Evolutionary conservation across 352 stramenopile species (phyloP).

Genomic region (Blastocystis sp.): DNA sequence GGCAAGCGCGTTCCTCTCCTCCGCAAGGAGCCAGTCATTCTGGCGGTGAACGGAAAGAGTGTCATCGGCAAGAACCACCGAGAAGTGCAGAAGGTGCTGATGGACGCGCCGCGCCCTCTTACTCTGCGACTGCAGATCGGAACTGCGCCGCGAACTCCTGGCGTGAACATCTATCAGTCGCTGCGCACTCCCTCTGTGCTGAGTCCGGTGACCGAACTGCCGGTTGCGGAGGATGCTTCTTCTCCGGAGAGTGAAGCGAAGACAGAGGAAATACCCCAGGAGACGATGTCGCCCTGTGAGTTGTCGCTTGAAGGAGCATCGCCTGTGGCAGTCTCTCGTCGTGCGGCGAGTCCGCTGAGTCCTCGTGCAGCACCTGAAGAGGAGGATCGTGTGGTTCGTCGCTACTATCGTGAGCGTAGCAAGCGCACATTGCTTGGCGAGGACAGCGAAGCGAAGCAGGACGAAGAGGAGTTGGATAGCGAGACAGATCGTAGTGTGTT

Average conservation of each 20-base stretch:
- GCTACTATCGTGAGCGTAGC: constrained; percentile 39
- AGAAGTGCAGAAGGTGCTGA: background rate
- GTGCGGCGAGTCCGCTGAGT: background rate
- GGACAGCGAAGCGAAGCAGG: background rate
- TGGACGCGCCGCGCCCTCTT: background rate
- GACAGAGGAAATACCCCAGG: background rate
- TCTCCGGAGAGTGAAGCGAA: background rate
- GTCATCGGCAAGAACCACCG: background rate
- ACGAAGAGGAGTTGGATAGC: background rate
- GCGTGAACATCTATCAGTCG: background rate
- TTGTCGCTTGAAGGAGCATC: background rate
- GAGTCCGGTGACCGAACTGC: background rate
- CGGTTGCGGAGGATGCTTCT: background rate
- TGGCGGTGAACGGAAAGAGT: constrained; percentile 19
- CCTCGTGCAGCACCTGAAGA: background rate
- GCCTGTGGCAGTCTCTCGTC: background rate
- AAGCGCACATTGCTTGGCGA: background rate
- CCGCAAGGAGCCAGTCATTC: constrained; percentile 25
- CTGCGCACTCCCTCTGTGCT: background rate
- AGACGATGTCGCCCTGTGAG: background rate
- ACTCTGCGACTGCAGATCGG: constrained; percentile 40
- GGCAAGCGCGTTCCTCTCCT: constrained; percentile 16
- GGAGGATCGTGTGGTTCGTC: background rate
- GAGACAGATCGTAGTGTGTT: background rate
- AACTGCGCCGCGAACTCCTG: background rate